Evolutionary conservation across 495 filamentous ascomycete species (phyloP), one percentile per base, ranked within the genome.

Genomic region (Mycothermus thermophilus): DNA sequence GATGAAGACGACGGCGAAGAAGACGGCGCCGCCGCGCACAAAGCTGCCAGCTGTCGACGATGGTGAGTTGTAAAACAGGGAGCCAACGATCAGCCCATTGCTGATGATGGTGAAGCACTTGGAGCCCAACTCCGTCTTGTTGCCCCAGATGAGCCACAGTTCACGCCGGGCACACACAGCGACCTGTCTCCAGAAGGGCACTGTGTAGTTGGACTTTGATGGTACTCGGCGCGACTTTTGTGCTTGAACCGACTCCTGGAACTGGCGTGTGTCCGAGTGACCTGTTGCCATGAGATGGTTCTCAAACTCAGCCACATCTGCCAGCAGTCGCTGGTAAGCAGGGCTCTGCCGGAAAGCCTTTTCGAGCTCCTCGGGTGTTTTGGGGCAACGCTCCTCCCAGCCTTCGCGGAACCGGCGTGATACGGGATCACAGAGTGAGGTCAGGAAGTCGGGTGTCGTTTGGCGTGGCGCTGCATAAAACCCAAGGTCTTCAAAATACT

Each of bases 1-100:
- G 44, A 87, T 87, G 64, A 88, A 88, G 9, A 94, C 58, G 8
- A 92, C 55, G 29, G 78, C 69, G 51, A 83, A 84, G 58, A 90
- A 92, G 23, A 63, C 35, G 19, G 62, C 57, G 43, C 68, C 72
- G 32, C 70, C 71, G 10, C 71, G 60, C 4, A 70, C 48, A 46
- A 78, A 71, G 26, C 63, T 58, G 5, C 74, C 73, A 0, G 46
- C 43, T 0, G 64, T 53, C 46, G 75, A 80, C 8, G 62, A 35
- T 0, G 78, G 78, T 1, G 77, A 66, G 27, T 85, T 61, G 54
- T 72, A 88, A 48, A 87, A 92, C 8, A 86, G 48, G 38, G 72
- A 78, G 24, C 84, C 82, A 13, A 86, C 69, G 34, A 93, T 80
- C 5, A 90, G 57, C 16, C 77, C 74, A 44, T 82, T 76, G 53